phyloP scores from a whole-genome alignment of 768 basidiomycete genomes.

The Hirschioporus abietinus region DNA sequence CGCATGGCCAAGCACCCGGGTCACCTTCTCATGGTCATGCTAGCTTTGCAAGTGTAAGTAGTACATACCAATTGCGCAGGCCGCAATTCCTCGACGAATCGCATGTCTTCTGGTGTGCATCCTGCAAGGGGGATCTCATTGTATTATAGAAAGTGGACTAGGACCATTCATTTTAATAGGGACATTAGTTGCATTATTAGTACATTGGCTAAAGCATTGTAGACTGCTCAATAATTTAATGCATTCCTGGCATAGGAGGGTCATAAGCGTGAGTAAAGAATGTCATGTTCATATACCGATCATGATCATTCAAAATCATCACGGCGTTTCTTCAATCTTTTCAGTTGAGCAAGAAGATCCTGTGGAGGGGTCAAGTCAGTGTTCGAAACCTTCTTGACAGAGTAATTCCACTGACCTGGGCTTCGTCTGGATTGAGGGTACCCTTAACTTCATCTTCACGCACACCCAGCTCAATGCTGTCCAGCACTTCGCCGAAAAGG shows the following conservation, averaged over 20 bases:
- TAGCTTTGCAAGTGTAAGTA: constrained; percentile 4
- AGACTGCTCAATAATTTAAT: constrained; percentile 3
- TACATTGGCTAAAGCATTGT: neutral
- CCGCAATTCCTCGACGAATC: constrained; percentile 84
- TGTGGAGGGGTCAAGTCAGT: constrained; percentile 20
- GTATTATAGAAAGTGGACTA: constrained; percentile 41
- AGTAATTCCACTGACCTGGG: constrained; percentile 46
- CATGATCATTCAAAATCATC: constrained; percentile 11
- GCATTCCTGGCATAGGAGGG: neutral
- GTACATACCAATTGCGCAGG: constrained; percentile 4
- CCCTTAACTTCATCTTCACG: constrained; percentile 65
- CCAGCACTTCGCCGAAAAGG: constrained; percentile 69
- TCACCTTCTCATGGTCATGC: constrained; percentile 13
- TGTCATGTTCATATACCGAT: neutral
- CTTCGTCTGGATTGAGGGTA: constrained; percentile 59
- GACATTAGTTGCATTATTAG: constrained; percentile 1
- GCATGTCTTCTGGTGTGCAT: constrained; percentile 86
- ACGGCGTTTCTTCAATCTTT: constrained; percentile 23
- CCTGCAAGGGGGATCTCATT: constrained; percentile 77
- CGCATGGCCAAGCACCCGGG: constrained; percentile 53
- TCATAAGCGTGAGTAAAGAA: neutral
- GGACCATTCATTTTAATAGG: neutral
- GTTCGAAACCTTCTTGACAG: neutral
- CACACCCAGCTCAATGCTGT: constrained; percentile 73
- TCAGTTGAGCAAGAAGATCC: constrained; percentile 41